A percentile compares a stretch with the other conserved stretches of the same genome.
Conservation (phyloP, 2,329 filamentous ascomycete species). For the Claviceps humidiphila region DNA sequence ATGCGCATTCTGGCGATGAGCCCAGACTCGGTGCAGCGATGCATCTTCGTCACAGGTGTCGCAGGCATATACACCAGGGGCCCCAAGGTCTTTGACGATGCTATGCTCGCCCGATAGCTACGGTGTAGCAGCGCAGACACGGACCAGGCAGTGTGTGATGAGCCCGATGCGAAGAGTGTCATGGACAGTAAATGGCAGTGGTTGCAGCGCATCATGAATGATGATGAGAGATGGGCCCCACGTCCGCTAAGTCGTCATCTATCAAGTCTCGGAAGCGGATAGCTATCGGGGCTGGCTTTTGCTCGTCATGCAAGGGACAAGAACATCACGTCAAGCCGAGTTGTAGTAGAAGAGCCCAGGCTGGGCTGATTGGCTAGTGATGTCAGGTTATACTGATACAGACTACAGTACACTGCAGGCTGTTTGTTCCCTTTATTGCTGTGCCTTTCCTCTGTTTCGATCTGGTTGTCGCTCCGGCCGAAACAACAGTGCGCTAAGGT, state of each 20-base stretch:
- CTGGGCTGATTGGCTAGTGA: no score
- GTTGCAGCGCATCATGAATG: neutral
- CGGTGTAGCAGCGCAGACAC: neutral
- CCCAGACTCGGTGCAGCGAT: neutral
- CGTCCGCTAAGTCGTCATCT: neutral
- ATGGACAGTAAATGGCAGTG: slow-evolving; percentile 3
- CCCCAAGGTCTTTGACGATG: neutral
- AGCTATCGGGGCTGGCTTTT: neutral
- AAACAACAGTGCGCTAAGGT: no score
- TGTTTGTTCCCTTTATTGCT: no score
- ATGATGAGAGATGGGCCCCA: slow-evolving; percentile 1
- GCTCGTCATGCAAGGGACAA: neutral
- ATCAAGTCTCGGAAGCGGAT: neutral
- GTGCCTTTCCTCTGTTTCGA: no score
- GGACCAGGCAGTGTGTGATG: neutral
- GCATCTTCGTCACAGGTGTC: slow-evolving; percentile 3
- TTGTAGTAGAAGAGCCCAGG: no score
- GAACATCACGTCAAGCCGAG: no score
- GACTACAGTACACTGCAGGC: no score
- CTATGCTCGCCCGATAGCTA: neutral
- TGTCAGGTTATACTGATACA: no score
- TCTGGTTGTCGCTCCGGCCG: no score
- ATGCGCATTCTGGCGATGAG: neutral
- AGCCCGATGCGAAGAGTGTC: neutral
- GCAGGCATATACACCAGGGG: slow-evolving; percentile 2